Percentiles rank a stretch among this genome's conserved stretches.
Conservation (phyloP, 495 filamentous ascomycete species). For the Penicillium angulare region DNA sequence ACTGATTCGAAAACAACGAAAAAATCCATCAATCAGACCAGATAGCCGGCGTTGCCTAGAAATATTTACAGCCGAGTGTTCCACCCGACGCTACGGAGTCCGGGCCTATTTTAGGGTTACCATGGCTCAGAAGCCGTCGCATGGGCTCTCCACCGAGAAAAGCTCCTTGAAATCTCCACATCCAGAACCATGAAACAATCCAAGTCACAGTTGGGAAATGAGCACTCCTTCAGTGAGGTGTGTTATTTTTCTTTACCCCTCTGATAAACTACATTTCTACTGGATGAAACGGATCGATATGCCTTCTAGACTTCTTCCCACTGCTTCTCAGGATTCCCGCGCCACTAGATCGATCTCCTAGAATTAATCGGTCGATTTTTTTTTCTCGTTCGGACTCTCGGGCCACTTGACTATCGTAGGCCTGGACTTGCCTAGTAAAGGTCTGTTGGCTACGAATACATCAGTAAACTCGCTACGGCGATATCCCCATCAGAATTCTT, state of each 20-base stretch:
- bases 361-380: too few relatives aligned
- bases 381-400: too few relatives aligned
- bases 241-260: background rate
- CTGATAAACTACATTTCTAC: background rate
- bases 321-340: too few relatives aligned
- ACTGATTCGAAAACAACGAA: background rate
- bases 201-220: conserved; percentile 19
- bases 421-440: too few relatives aligned
- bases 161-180: conserved; percentile 24
- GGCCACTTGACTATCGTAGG: too few relatives aligned
- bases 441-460: too few relatives aligned
- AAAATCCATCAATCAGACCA: background rate
- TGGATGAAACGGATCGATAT: too few relatives aligned
- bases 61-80: background rate
- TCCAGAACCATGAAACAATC: conserved; percentile 15
- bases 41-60: background rate
- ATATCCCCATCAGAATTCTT: background rate
- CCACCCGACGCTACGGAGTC: conserved; percentile 3
- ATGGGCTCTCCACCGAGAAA: background rate
- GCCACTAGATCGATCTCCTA: too few relatives aligned
- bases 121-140: conserved; percentile 6
- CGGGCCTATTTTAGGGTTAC: conserved; percentile 10
- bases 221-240: background rate
- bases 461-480: too few relatives aligned
- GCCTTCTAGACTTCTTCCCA: too few relatives aligned